Conservation (phyloP, 169 alveolate genomes). For the Perkinsus marinus region DNA sequence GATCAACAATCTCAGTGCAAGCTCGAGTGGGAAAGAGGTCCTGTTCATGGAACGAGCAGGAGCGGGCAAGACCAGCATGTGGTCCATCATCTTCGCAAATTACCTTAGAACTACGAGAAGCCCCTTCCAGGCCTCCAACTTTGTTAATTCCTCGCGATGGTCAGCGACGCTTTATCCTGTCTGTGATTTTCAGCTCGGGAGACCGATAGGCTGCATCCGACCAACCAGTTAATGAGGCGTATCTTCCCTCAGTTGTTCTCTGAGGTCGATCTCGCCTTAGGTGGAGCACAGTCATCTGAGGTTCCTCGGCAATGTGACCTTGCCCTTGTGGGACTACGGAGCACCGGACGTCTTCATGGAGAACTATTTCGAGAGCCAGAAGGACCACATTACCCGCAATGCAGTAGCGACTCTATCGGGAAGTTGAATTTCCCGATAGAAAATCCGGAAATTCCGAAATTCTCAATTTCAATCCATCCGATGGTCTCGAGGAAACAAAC, state of each 20-base stretch:
- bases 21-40: conserved; percentile 24
- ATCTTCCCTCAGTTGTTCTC: not conserved
- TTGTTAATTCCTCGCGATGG: no score
- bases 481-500: no score
- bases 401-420: not conserved
- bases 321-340: conserved; percentile 87
- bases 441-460: no score
- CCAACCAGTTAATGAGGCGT: conserved; percentile 5
- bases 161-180: no score
- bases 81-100: conserved; percentile 87
- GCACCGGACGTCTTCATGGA: conserved; percentile 84
- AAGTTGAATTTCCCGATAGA: no score
- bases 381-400: conserved; percentile 59
- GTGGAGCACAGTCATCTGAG: conserved; percentile 65
- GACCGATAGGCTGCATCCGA: conserved; percentile 53
- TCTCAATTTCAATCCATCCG: not conserved
- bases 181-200: conserved; percentile 39
- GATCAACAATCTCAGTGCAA: not conserved
- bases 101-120: conserved; percentile 68
- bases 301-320: conserved; percentile 74
- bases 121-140: no score
- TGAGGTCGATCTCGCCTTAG: not conserved
- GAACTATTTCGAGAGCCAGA: conserved; percentile 74
- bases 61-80: conserved; percentile 85
- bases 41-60: conserved; percentile 78